Percentiles rank a stretch among this genome's conserved stretches.
Conservation (phyloP, 352 stramenopile genomes). For the Globisporangium lucens region DNA sequence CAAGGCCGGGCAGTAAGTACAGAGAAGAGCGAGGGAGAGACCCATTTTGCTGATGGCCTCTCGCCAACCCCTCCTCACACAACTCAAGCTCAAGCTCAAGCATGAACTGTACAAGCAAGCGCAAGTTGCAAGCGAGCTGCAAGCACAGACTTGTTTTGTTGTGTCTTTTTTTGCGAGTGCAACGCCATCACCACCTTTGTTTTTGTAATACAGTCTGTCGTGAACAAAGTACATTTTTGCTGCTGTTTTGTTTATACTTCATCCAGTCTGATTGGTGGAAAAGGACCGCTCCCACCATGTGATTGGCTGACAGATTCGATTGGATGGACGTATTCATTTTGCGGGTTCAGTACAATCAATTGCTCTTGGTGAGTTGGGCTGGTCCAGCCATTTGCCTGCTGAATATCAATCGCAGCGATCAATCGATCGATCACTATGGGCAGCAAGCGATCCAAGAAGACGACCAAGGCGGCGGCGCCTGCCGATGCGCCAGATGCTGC, state of each 20-base stretch:
- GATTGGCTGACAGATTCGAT: conserved; percentile 7
- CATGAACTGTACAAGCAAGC: neutral
- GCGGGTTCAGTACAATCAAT: conserved; percentile 4
- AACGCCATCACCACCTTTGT: neutral
- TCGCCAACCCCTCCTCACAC: neutral
- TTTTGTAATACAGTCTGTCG: conserved; percentile 6
- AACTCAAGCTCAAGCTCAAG: neutral
- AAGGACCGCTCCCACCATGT: neutral
- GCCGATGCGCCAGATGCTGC: neutral
- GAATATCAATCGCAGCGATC: conserved; percentile 3
- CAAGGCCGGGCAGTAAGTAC: conserved; percentile 27
- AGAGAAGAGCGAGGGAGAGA: neutral
- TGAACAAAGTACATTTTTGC: too few species aligned
- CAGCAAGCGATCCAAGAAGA: conserved; percentile 33
- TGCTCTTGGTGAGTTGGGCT: neutral
- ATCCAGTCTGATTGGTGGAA: conserved; percentile 17
- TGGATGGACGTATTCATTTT: conserved; percentile 18
- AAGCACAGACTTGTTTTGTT: neutral
- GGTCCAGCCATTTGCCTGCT: conserved; percentile 31
- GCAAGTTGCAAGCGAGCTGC: neutral
- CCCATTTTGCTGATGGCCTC: neutral
- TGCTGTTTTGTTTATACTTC: neutral
- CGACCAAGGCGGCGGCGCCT: conserved; percentile 16
- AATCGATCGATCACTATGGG: conserved; percentile 22
- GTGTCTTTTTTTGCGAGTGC: neutral